These are phyloP conservation scores for Fusarium sacchari DNA, from an alignment of 2,329 filamentous ascomycete genomes.

Conservation along the genomic window DNA sequence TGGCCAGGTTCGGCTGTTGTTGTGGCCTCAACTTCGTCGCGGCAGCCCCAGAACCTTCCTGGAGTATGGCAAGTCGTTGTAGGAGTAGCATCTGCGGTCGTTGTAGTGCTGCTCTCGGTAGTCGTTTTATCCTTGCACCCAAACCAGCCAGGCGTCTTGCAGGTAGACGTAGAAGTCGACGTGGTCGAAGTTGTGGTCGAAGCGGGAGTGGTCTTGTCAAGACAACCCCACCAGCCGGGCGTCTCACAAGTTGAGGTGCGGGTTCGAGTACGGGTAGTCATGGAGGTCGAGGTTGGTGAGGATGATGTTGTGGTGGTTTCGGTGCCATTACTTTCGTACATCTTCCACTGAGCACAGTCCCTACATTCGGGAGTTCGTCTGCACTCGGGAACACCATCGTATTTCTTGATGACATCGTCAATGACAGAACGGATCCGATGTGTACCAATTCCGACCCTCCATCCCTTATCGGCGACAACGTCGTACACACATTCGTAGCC, in stretches of 20 bases:
- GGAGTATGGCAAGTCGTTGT: constrained; percentile 59
- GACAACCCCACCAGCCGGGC: constrained; percentile 89
- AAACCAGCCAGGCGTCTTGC: constrained; percentile 73
- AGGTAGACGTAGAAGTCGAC: constrained; percentile 64
- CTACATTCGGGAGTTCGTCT: constrained; percentile 80
- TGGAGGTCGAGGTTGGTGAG: constrained; percentile 58
- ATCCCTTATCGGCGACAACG: constrained; percentile 89
- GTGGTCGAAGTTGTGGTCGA: constrained; percentile 54
- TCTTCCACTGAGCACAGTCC: constrained; percentile 94
- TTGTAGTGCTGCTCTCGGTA: constrained; percentile 43
- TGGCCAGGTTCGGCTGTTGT: constrained; percentile 49
- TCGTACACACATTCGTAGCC: constrained; percentile 92
- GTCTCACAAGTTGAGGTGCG: constrained; percentile 89
- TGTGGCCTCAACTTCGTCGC: constrained; percentile 53
- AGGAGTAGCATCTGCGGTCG: constrained; percentile 47
- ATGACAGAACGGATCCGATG: constrained; percentile 93
- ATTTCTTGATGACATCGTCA: constrained; percentile 83
- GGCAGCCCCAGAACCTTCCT: constrained; percentile 67
- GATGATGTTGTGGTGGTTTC: constrained; percentile 74
- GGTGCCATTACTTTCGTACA: constrained; percentile 90
- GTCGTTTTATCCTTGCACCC: constrained; percentile 66
- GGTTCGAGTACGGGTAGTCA: constrained; percentile 74
- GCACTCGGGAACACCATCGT: constrained; percentile 83
- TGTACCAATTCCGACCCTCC: constrained; percentile 89
- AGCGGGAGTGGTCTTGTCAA: constrained; percentile 70